phyloP scores from a whole-genome alignment of 176 grass and related monocot species.

The Areca catechu region DNA sequence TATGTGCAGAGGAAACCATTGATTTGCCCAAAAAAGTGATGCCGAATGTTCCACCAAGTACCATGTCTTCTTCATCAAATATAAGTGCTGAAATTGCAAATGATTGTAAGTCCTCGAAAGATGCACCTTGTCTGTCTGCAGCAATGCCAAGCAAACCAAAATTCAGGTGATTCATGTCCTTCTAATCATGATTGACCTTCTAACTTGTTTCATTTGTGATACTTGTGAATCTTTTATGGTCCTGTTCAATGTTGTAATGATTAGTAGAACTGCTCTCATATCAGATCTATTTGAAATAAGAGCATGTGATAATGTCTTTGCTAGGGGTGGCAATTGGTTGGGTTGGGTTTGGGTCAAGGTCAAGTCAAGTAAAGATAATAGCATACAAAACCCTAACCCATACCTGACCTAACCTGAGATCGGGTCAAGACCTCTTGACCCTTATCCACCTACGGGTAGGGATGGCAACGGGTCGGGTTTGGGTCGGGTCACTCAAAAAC shows the following conservation, averaged over 20 bases:
- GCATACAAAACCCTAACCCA: too few relatives aligned
- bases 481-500: too few relatives aligned
- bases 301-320: too few relatives aligned
- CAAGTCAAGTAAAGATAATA: too few relatives aligned
- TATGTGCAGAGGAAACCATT: constrained; percentile 25
- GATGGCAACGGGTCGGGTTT: too few relatives aligned
- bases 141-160: constrained; percentile 20
- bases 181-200: background rate
- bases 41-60: background rate
- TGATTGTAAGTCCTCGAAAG: background rate
- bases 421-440: too few relatives aligned
- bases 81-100: constrained; percentile 11
- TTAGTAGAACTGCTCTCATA: too few relatives aligned
- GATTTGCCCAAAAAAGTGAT: constrained; percentile 10
- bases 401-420: too few relatives aligned
- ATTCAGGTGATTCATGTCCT: constrained; percentile 25
- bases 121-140: constrained; percentile 13
- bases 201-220: background rate
- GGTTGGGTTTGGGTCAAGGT: too few relatives aligned
- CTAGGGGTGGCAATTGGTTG: too few relatives aligned
- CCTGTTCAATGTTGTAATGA: background rate
- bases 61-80: constrained; percentile 2
- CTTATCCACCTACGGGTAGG: too few relatives aligned
- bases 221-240: background rate
- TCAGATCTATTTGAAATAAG: too few relatives aligned